Percentiles rank a stretch among this genome's conserved stretches.
Conservation (phyloP, 1,284 basidiomycete genomes). For the Pyrrhoderma lamaoense region DNA sequence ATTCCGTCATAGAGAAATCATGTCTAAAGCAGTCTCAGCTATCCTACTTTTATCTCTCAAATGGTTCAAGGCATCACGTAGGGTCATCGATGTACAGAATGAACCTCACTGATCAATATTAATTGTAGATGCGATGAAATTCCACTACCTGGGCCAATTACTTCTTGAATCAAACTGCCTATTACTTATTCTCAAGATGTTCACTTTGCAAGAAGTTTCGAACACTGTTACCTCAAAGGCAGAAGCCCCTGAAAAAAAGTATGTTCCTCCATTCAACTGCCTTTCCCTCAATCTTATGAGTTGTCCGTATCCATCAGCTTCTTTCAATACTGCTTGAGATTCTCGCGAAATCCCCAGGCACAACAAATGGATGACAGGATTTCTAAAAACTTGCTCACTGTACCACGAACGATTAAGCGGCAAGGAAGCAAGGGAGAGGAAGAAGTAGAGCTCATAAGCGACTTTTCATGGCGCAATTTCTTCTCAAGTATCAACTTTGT, state of each 20-base stretch:
- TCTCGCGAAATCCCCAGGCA: conserved; percentile 36
- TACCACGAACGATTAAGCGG: conserved; percentile 44
- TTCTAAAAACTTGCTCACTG: conserved; percentile 48
- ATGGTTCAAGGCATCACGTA: conserved; percentile 98
- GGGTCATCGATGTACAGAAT: conserved; percentile 27
- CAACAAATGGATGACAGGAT: conserved; percentile 51
- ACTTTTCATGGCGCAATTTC: conserved; percentile 98
- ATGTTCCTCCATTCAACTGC: conserved; percentile 23
- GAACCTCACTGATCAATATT: conserved; percentile 8
- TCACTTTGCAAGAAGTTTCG: conserved; percentile 89
- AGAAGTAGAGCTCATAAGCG: conserved; percentile 85
- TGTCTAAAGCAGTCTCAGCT: conserved; percentile 93
- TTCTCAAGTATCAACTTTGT: conserved; percentile 98
- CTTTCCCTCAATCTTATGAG: background rate
- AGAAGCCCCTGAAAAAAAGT: conserved; percentile 86
- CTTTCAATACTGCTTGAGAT: conserved; percentile 82
- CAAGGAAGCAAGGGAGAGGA: conserved; percentile 71
- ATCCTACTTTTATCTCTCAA: conserved; percentile 87
- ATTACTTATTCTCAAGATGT: conserved; percentile 94
- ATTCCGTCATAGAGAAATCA: conserved; percentile 93
- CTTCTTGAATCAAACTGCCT: conserved; percentile 95
- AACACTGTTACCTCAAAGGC: conserved; percentile 80
- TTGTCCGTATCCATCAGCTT: conserved; percentile 49
- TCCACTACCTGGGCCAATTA: conserved; percentile 92
- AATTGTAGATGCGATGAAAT: conserved; percentile 87